Conservation (phyloP, 495 filamentous ascomycete genomes). For the Tuber magnatum region DNA sequence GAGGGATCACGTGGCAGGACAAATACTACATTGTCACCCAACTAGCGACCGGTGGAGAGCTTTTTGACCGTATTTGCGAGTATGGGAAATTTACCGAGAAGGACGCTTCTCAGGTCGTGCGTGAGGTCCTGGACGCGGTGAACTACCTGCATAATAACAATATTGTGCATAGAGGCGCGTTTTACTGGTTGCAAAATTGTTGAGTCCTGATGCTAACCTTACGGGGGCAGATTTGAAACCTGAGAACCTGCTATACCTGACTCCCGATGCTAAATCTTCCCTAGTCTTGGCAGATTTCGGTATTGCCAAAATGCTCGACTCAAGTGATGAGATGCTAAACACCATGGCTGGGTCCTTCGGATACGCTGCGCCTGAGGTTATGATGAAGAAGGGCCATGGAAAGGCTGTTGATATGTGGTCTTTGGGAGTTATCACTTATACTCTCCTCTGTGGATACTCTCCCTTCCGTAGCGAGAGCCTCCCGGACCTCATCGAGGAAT, state of each 20-base stretch:
- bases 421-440: conserved; percentile 97
- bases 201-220: conserved; percentile 10
- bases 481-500: conserved; percentile 91
- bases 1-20: conserved; percentile 53
- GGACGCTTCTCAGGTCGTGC: conserved; percentile 93
- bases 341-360: conserved; percentile 99
- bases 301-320: conserved; percentile 97
- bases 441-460: conserved; percentile 96
- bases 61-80: conserved; percentile 98
- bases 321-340: conserved; percentile 78
- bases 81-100: conserved; percentile 98
- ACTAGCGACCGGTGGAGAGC: conserved; percentile 88
- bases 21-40: conserved; percentile 99
- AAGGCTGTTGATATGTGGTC: conserved; percentile 99
- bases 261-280: conserved; percentile 63
- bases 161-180: conserved; percentile 86
- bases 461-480: conserved; percentile 94
- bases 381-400: conserved; percentile 94
- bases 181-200: conserved; percentile 7
- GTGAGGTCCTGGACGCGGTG: conserved; percentile 89
- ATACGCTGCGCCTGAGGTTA: conserved; percentile 95
- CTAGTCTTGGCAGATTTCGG: conserved; percentile 96
- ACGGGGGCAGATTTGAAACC: conserved; percentile 76
- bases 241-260: conserved; percentile 93
- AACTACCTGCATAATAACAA: conserved; percentile 91